Evolutionary conservation across 1,139 yeast genomes (phyloP).

Genomic region (Yamadazyma diddensiae): DNA sequence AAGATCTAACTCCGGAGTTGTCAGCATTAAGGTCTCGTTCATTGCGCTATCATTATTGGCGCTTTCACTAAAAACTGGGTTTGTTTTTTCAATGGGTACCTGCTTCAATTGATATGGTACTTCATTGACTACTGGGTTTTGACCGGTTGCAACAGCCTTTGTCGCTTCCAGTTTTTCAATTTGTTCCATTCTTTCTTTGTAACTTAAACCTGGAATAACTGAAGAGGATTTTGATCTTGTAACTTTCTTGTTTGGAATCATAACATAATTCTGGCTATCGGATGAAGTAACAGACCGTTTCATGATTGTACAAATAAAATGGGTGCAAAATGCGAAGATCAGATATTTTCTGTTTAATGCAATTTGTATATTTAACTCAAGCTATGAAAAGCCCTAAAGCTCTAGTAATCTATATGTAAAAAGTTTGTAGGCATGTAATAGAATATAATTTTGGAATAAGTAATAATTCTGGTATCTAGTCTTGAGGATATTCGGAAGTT

Average conservation of each 20-base stretch:
- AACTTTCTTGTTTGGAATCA: slow-evolving; percentile 3
- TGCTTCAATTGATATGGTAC: background rate
- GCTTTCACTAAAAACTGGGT: background rate
- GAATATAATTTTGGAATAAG: no score
- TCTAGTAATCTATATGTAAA: no score
- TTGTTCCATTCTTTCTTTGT: background rate
- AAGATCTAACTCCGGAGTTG: slow-evolving; percentile 12
- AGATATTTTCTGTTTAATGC: no score
- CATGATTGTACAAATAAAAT: slow-evolving; percentile 1
- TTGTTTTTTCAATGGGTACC: background rate
- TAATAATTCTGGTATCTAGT: no score
- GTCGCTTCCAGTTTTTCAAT: no score
- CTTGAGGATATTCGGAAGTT: no score
- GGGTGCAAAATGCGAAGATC: slow-evolving; percentile 4
- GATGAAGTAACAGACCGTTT: background rate
- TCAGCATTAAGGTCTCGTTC: slow-evolving; percentile 19
- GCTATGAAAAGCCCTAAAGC: background rate
- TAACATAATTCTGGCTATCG: background rate
- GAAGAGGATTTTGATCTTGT: slow-evolving; percentile 10
- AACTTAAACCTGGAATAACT: slow-evolving; percentile 13
- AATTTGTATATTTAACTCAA: background rate
- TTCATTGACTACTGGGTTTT: no score
- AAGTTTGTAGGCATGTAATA: no score
- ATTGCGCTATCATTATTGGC: slow-evolving; percentile 16
- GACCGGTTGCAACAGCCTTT: no score